Evolutionary conservation across 2,329 filamentous ascomycete genomes (phyloP), one percentile per base, ranked within the genome.

Genomic region (Trichoderma koningii): DNA sequence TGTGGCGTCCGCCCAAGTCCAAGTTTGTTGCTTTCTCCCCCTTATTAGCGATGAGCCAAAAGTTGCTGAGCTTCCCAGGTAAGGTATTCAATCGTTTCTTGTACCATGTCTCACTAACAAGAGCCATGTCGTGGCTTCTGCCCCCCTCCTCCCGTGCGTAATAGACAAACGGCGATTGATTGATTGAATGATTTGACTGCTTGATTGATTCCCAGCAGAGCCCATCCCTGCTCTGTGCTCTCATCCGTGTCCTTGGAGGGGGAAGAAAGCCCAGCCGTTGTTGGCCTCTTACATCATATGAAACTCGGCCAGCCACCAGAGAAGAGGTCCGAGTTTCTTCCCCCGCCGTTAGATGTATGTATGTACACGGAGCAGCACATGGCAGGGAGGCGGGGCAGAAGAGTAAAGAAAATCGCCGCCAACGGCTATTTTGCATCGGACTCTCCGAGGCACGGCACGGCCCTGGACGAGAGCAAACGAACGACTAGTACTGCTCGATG

Each of bases 361-460:
- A 30, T 30, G 50, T 52, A 52, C 42, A 50, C 56, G 6, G 12
- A 19, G 47, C 17, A 38, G 28, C 38, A 23, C 30, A 45, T 26
- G 38, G 53, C 42, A 57, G 55, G 10, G 34, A 3, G 34, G 10
- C 2, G 30, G 30, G 30, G 7, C 7, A 9, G 30, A 9, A 9
- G 7, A 9, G 3, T 9, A 30, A 38, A 9, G 10, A 38, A 7
- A 57, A 47, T 23, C 42, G 21, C 55, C 10, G 26, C 55, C n/a
- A 59, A 59, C 55, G 26, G 17, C 9, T 21, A 17, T 5, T 41
- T 47, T 50, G 26, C 48, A 52, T 53, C 48, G 55, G 63, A 60
- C 41, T 53, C 28, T 41, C 63, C 38, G 63, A 53, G 63, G 63
- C 55, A 53, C 55, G 55, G 63, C 55, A 59, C 55, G 63, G 41